These are phyloP conservation scores for Calonectria hongkongensis DNA, from an alignment of 2,329 filamentous ascomycete genomes.

Conservation along the genomic window DNA sequence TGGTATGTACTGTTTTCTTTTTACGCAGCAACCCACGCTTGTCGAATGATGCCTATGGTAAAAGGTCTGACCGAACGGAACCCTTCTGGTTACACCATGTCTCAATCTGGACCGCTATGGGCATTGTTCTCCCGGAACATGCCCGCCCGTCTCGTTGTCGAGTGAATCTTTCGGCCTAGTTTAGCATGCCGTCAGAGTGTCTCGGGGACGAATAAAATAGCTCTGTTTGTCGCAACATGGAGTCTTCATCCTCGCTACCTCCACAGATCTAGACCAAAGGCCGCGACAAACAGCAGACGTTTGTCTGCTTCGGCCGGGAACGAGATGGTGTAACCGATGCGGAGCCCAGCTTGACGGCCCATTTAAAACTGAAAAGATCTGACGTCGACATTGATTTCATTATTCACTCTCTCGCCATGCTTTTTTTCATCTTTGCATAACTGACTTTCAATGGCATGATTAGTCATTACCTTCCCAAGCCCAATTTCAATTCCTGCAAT, in stretches of 20 bases:
- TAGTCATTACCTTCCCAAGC: slow-evolving; percentile 13
- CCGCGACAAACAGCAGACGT: slow-evolving; percentile 69
- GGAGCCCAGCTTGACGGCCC: slow-evolving; percentile 70
- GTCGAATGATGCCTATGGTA: slow-evolving; percentile 76
- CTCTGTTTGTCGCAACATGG: slow-evolving; percentile 68
- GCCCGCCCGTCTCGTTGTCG: slow-evolving; percentile 39
- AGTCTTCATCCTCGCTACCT: slow-evolving; percentile 67
- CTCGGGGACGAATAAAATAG: slow-evolving; percentile 44
- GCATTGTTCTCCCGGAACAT: slow-evolving; percentile 42
- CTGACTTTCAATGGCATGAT: slow-evolving; percentile 11
- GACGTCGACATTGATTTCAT: slow-evolving; percentile 63
- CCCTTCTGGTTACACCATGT: slow-evolving; percentile 67
- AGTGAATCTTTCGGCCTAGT: slow-evolving; percentile 37
- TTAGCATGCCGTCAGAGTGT: slow-evolving; percentile 44
- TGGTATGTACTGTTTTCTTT: slow-evolving; percentile 22
- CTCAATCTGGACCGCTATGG: slow-evolving; percentile 40
- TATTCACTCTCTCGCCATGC: neutral
- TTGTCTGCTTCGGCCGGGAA: slow-evolving; percentile 38
- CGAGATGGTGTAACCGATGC: slow-evolving; percentile 68
- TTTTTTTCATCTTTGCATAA: slow-evolving; percentile 15
- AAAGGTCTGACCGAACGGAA: slow-evolving; percentile 77
- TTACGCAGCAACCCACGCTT: slow-evolving; percentile 17
- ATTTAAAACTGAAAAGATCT: slow-evolving; percentile 85
- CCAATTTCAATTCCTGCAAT: slow-evolving; percentile 1
- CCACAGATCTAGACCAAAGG: slow-evolving; percentile 75